Evolutionary conservation across 2,329 filamentous ascomycete species (phyloP).

Genomic region (Thelonectria olida): DNA sequence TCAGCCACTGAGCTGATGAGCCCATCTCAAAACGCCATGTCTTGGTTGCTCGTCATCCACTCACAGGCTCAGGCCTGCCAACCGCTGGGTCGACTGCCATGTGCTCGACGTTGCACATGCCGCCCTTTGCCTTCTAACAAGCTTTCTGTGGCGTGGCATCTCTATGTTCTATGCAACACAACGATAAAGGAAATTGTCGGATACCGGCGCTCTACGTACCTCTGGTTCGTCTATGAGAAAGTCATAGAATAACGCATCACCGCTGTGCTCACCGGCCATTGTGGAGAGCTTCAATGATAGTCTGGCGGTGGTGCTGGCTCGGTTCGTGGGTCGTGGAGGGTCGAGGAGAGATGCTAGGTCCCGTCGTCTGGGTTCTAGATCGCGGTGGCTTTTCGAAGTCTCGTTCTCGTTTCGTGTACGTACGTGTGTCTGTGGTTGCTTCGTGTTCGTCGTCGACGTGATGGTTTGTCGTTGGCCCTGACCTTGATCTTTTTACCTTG

Average conservation of each 20-base stretch:
- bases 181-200: slow-evolving; percentile 18
- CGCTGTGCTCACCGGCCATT: slow-evolving; percentile 36
- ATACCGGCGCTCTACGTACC: slow-evolving; percentile 31
- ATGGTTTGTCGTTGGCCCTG: neutral
- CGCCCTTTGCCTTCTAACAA: slow-evolving; percentile 7
- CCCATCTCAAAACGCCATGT: slow-evolving; percentile 30
- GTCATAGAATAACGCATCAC: slow-evolving; percentile 42
- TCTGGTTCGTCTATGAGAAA: slow-evolving; percentile 42
- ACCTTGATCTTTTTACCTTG: neutral
- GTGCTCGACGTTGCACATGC: slow-evolving; percentile 14
- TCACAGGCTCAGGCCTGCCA: slow-evolving; percentile 3
- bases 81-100: slow-evolving; percentile 20
- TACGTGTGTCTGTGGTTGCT: slow-evolving; percentile 5
- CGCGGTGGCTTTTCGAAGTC: slow-evolving; percentile 3
- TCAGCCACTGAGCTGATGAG: slow-evolving; percentile 40
- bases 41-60: slow-evolving; percentile 22
- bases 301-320: slow-evolving; percentile 10
- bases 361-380: slow-evolving; percentile 1
- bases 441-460: neutral
- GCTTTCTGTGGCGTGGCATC: slow-evolving; percentile 4
- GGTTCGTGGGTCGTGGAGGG: slow-evolving; percentile 12
- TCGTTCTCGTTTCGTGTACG: slow-evolving; percentile 9
- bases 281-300: slow-evolving; percentile 12
- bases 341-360: neutral
- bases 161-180: slow-evolving; percentile 13